phyloP scores from a whole-genome alignment of 345 rosid species.

The Dipteronia dyeriana region DNA sequence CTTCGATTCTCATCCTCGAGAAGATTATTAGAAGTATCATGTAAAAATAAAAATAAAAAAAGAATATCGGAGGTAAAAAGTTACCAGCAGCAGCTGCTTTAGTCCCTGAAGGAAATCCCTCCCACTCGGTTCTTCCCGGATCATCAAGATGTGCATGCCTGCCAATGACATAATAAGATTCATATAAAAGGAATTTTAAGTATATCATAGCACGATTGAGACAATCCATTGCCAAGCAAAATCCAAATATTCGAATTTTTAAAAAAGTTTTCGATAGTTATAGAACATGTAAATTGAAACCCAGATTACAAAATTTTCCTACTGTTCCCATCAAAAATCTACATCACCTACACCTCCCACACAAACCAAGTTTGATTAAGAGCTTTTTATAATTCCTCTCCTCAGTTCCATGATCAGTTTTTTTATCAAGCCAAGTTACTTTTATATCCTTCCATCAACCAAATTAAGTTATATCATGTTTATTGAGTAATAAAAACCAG shows the following conservation, averaged over 20 bases:
- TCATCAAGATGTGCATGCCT: constrained; percentile 98
- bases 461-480: too few relatives aligned
- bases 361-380: not conserved
- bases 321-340: not conserved
- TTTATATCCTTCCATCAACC: not conserved
- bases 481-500: not conserved
- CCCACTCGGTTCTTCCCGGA: constrained; percentile 98
- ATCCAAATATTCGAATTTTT: not conserved
- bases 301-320: not conserved
- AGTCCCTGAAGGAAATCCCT: constrained; percentile 96
- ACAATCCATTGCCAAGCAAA: not conserved
- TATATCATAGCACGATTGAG: not conserved
- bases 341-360: not conserved
- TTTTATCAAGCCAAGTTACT: not conserved
- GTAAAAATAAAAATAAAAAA: constrained; percentile 2
- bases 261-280: not conserved
- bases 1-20: not conserved
- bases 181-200: not conserved
- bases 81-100: constrained; percentile 97
- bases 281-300: not conserved
- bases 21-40: not conserved
- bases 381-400: not conserved
- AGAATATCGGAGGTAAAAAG: not conserved
- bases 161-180: constrained; percentile 16
- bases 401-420: not conserved